phyloP scores from a whole-genome alignment of 2,329 filamentous ascomycete genomes.

The Trichoderma oligosporum region DNA sequence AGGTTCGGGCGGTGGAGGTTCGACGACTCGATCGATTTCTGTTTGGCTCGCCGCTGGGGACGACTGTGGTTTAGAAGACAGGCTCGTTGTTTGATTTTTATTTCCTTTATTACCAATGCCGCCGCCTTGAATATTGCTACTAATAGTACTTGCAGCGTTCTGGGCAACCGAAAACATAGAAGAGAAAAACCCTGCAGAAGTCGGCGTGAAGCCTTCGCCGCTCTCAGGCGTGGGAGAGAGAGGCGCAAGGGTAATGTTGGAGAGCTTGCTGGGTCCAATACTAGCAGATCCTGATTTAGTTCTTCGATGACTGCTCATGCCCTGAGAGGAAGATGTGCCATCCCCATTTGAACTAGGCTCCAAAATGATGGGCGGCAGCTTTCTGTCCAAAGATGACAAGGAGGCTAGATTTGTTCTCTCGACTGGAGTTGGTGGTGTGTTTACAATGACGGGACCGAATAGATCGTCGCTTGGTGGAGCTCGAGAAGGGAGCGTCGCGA shows the following conservation, averaged over 20 bases:
- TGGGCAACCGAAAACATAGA: conserved; percentile 90
- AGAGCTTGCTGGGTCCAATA: conserved; percentile 79
- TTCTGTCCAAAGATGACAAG: conserved; percentile 30
- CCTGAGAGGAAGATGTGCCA: conserved; percentile 60
- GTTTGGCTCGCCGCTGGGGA: conserved; percentile 32
- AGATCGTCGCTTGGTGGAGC: conserved; percentile 47
- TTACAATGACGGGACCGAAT: conserved; percentile 55
- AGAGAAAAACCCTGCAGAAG: conserved; percentile 79
- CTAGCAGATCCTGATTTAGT: conserved; percentile 51
- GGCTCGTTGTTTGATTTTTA: conserved; percentile 32
- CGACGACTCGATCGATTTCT: conserved; percentile 40
- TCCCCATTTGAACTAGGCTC: conserved; percentile 36
- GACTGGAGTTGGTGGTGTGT: conserved; percentile 63
- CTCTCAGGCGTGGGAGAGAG: conserved; percentile 73
- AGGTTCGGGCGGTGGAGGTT: conserved; percentile 34
- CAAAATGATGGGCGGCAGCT: conserved; percentile 28
- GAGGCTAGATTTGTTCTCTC: conserved; percentile 34
- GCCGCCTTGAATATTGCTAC: conserved; percentile 68
- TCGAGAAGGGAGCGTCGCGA: conserved; percentile 38
- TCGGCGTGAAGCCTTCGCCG: conserved; percentile 50
- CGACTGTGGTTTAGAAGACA: conserved; percentile 26
- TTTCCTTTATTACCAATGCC: conserved; percentile 48
- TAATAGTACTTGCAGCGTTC: conserved; percentile 76
- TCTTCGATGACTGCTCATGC: conserved; percentile 67
- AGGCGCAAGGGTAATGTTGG: conserved; percentile 67